Base-by-base conservation (phyloP, 2,329 filamentous ascomycete species). In the Ascochyta fabae region DNA sequence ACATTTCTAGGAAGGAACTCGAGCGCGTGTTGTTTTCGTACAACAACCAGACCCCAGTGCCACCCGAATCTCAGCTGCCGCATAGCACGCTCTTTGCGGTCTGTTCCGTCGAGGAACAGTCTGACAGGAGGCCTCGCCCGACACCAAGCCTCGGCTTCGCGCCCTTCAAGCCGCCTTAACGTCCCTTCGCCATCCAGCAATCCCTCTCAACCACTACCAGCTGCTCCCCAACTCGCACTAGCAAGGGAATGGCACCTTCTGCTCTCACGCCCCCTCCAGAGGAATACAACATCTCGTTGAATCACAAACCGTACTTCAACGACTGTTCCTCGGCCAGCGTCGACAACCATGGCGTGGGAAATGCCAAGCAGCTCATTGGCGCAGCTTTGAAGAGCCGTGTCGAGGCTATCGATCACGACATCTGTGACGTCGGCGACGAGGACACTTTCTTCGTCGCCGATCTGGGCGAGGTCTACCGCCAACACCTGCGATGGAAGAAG, bases 91-190 rank as follows among this genome's bases (percentile, higher is more conserved):
- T 86, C 88, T 88, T 87, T 86, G 86, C 88, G 90, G 90, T 93
- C 96, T 94, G 98, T 98, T 94, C 93, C 83, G 83, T 83, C 80
- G 94, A 93, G 95, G 95, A 94, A 96, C 95, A 95, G 92, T 96
- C 62, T 52, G 48, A 92, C 90, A 92, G 90, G 89, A 94, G 92
- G 89, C 91, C 91, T 92, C 90, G 92, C 89, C 91, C 76, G 72
- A 73, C 90, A 87, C 88, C 88, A 85, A 88, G 84, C 84, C 85
- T 90, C 85, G 91, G 89, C 88, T 89, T 91, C 85, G 90, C 91
- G 84, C 90, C 89, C 81, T 96, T 93, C 83, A 89, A 91, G 86
- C 95, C 95, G 80, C 95, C 95, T 78, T 98, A 98, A 92, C 82
- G 88, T 77, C 62, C 64, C 73, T 69, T 70, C 53, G 46, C 55